Base-by-base conservation (phyloP, 2,329 filamentous ascomycete species). In the Venturia oleaginea region DNA sequence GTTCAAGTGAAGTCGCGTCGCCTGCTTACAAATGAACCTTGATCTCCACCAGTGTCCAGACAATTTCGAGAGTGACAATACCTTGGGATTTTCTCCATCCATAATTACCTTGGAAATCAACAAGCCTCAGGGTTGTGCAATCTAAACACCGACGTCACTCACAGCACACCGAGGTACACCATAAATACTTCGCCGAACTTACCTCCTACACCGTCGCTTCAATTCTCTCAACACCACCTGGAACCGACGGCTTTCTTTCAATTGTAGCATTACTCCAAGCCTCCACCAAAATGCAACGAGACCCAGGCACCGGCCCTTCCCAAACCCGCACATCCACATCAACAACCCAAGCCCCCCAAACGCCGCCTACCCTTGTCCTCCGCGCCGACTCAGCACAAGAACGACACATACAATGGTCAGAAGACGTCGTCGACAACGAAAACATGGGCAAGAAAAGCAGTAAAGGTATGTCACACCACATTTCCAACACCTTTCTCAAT, bases 361-460 rank as follows among this genome's bases (percentile, higher is more conserved):
- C 40, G 54, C n/a, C 61, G 6, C 38, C 40, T 30, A 64, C 40
- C 37, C 63, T 64, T 4, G 40, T 64, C 30, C 72, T 81, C 10
- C 76, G 79, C 63, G 77, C 76, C 59, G 73, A 75, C 64, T 72
- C 75, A 0, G 69, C 72, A 19, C 72, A 78, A 63, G 75, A 79
- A 22, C 82, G 87, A 62, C 86, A 85, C 60, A 94, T 99, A 64
- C 87, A 90, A 75, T 99, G 94, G 94, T 91, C 91, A 7, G 90
- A 94, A 72, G 89, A 91, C 71, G 92, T 97, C 7, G 82, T 99
- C 2, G 92, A 99, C 77, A 99, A 99, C 72, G 94, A 99, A 76
- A 91, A 91, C 4, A 83, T 97, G 75, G 92, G 92, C 8, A 90
- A 90, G 76, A 99, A 97, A 79, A 93, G 86, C 68, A 96, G 91